Percentiles rank a stretch among this genome's conserved stretches.
These are phyloP conservation scores for Saitozyma sp. DNA, from an alignment of 768 basidiomycete genomes.

Conservation along the genomic window DNA sequence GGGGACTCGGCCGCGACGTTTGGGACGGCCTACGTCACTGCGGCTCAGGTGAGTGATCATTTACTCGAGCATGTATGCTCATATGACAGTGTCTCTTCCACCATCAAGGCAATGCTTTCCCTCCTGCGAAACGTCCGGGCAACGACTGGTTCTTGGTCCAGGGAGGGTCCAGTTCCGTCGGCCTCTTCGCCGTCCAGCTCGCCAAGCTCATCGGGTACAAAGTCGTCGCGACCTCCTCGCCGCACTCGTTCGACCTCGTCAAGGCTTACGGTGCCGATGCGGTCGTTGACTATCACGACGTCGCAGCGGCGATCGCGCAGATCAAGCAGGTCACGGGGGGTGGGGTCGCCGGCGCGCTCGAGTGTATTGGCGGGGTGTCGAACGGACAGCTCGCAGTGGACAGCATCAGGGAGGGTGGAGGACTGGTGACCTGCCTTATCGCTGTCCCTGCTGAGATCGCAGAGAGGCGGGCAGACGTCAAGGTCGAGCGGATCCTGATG, in stretches of 20 bases:
- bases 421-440: constrained; percentile 26
- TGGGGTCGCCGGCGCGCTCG: constrained; percentile 26
- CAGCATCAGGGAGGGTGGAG: constrained; percentile 23
- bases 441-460: constrained; percentile 21
- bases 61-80: not conserved
- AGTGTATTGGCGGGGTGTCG: constrained; percentile 31
- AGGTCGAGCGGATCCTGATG: constrained; percentile 28
- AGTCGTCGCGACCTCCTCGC: constrained; percentile 53
- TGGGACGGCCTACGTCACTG: constrained; percentile 37
- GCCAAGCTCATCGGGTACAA: constrained; percentile 41
- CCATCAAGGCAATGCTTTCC: not conserved
- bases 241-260: constrained; percentile 53
- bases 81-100: not conserved
- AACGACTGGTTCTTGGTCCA: constrained; percentile 41
- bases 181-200: constrained; percentile 48
- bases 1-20: constrained; percentile 27
- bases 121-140: constrained; percentile 4
- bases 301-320: constrained; percentile 26
- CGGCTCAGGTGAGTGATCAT: constrained; percentile 17
- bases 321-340: constrained; percentile 38
- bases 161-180: constrained; percentile 52
- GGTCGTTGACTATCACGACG: constrained; percentile 55
- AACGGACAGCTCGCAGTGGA: constrained; percentile 29
- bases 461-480: constrained; percentile 19
- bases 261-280: constrained; percentile 54